A percentile compares a stretch with the other conserved stretches of the same genome.
phyloP scores from a whole-genome alignment of 768 basidiomycete genomes.

The Lactifluus piperatus region DNA sequence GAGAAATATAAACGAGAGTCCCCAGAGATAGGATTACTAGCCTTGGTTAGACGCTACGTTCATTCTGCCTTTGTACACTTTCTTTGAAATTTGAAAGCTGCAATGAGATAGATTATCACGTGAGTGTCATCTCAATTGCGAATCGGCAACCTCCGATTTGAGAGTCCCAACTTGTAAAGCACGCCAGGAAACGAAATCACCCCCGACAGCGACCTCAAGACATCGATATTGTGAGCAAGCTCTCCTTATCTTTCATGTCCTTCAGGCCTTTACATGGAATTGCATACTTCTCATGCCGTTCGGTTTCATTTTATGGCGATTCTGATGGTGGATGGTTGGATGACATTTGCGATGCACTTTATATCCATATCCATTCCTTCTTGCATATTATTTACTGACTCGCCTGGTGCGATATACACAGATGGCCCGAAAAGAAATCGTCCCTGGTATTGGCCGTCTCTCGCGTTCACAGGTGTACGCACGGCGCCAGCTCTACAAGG shows the following conservation, averaged over 20 bases:
- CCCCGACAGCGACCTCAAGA: conserved; percentile 35
- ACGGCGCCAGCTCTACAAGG: conserved; percentile 80
- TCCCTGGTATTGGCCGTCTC: conserved; percentile 71
- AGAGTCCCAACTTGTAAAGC: no score
- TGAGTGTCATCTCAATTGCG: not conserved
- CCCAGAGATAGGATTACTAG: not conserved
- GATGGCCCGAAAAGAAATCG: conserved; percentile 87
- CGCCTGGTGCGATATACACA: conserved; percentile 25
- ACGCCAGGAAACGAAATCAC: conserved; percentile 12
- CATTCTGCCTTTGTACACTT: not conserved
- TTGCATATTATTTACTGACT: not conserved
- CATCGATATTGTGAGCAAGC: conserved; percentile 34
- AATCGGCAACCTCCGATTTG: conserved; percentile 11
- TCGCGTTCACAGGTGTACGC: conserved; percentile 76
- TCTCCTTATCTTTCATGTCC: conserved; percentile 20
- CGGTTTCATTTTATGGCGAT: conserved; percentile 13
- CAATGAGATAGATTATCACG: not conserved
- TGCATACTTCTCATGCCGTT: not conserved
- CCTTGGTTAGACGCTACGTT: conserved; percentile 9
- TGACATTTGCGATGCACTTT: conserved; percentile 29
- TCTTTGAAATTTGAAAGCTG: no score
- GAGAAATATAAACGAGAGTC: not conserved
- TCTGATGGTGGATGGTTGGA: conserved; percentile 29
- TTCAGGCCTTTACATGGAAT: not conserved
- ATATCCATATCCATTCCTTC: not conserved